Base-by-base conservation (phyloP, 768 basidiomycete genomes). In the Agaricus sinodeliciosus region DNA sequence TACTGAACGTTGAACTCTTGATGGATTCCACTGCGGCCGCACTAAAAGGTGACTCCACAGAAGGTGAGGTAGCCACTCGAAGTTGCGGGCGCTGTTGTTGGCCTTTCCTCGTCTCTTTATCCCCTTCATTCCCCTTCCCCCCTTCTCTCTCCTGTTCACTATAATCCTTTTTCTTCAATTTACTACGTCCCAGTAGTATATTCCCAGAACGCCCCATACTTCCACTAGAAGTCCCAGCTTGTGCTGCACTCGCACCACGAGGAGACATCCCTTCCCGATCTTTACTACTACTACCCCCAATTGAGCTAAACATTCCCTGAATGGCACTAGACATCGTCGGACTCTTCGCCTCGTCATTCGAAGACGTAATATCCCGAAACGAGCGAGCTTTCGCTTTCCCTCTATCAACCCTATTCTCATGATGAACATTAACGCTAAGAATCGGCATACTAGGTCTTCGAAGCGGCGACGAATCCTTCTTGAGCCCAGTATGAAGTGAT, bases 401-500 rank as follows among this genome's bases (percentile, higher is more conserved):
- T 28, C 25, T 31, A 2, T 27, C 31, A 31, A 31, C 43, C 16
- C 42, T 54, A 7, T 47, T 45, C 28, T 43, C 49, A 9, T 13
- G 36, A 9, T 60, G 52, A 5, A 55, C 42, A 2, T 50, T 49
- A 11, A 64, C 42, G 2, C 49, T 49, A 11, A 65, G 27, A 41
- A 52, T 59, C 1, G 66, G 63, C 66, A 67, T 63, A 26, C 65
- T 66, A 12, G 61, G 64, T 31, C 60, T 55, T n/a, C 62, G 62
- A 13, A 60, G 50, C 22, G 59, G 46, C 12, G 52, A 53, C 15
- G 49, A 9, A 3, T 49, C 44, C 12, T 51, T 56, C 41, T 56
- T 49, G n/a, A 59, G 31, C 9, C 49, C 55, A 4, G 60, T 53
- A 43, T 66, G 63, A 55, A 66, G 60, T 8, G 67, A 68, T 4